Evolutionary conservation across 1,284 basidiomycete species (phyloP).

Genomic region (Lignosus rhinocerotis): DNA sequence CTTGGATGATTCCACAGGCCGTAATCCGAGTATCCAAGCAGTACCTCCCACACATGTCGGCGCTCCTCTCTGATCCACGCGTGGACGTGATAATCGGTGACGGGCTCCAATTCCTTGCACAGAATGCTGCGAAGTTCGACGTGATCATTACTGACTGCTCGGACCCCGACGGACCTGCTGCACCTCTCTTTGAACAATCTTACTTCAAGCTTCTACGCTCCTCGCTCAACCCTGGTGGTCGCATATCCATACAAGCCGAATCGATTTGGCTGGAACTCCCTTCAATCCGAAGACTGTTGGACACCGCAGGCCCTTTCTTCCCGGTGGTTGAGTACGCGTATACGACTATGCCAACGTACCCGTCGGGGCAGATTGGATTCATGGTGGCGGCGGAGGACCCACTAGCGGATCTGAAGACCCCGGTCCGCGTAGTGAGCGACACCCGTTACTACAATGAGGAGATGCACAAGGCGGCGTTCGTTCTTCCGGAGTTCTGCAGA

Average conservation of each 20-base stretch:
- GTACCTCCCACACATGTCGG: conserved; percentile 94
- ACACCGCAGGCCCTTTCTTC: conserved; percentile 81
- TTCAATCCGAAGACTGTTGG: conserved; percentile 81
- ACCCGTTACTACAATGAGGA: conserved; percentile 88
- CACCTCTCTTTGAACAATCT: conserved; percentile 93
- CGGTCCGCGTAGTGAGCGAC: conserved; percentile 66
- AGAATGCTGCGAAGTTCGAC: conserved; percentile 91
- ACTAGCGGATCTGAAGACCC: conserved; percentile 68
- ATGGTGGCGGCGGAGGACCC: conserved; percentile 86
- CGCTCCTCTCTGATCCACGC: conserved; percentile 80
- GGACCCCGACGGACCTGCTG: conserved; percentile 96
- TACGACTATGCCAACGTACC: conserved; percentile 99
- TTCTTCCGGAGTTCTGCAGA: conserved; percentile 90
- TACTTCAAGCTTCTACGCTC: conserved; percentile 96
- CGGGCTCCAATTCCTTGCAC: conserved; percentile 95
- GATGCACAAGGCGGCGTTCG: conserved; percentile 85
- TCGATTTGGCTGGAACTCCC: conserved; percentile 94
- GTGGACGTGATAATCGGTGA: conserved; percentile 93
- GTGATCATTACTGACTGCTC: conserved; percentile 99
- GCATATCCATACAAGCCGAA: conserved; percentile 96
- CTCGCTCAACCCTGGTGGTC: conserved; percentile 87
- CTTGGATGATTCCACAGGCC: conserved; percentile 51
- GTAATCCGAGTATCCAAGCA: conserved; percentile 94
- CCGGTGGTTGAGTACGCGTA: conserved; percentile 89
- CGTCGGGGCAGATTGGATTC: conserved; percentile 96